phyloP scores from a whole-genome alignment of 2,329 filamentous ascomycete genomes.

The Neopestalotiopsis clavispora region DNA sequence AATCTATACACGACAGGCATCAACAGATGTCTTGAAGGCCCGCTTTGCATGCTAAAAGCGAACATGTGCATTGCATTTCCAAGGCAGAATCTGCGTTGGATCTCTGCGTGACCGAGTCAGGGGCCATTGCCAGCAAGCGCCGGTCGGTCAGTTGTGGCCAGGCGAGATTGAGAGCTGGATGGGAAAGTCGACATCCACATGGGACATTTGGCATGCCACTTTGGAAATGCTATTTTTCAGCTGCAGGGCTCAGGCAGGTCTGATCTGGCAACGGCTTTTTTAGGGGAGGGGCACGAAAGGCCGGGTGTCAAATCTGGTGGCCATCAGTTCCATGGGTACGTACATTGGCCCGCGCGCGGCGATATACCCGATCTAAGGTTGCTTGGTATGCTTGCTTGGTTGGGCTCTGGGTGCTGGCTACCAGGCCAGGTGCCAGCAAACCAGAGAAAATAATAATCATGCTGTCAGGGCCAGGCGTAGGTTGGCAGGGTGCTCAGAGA shows the following conservation, averaged over 20 bases:
- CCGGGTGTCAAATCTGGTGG: not conserved
- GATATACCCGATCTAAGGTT: not conserved
- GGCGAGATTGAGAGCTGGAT: not conserved
- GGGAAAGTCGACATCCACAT: not conserved
- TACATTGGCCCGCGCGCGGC: not conserved
- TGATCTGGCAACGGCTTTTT: not conserved
- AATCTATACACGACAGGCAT: not conserved
- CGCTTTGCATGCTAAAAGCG: not conserved
- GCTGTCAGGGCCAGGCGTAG: not conserved
- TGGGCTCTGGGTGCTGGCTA: too few species aligned
- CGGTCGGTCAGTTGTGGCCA: not conserved
- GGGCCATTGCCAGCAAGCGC: not conserved
- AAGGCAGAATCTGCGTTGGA: not conserved
- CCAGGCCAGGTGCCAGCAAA: not conserved
- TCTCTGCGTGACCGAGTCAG: not conserved
- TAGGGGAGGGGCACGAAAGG: not conserved
- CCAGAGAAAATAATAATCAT: not conserved
- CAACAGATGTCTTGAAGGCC: not conserved
- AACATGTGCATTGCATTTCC: not conserved
- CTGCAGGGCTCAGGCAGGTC: not conserved
- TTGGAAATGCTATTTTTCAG: not conserved
- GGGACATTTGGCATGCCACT: not conserved
- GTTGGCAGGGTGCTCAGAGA: not conserved
- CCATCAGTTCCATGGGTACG: too few species aligned
- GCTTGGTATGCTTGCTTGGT: too few species aligned